Conservation (phyloP, 164 flowering plant genomes). For the Chloranthus sessilifolius region DNA sequence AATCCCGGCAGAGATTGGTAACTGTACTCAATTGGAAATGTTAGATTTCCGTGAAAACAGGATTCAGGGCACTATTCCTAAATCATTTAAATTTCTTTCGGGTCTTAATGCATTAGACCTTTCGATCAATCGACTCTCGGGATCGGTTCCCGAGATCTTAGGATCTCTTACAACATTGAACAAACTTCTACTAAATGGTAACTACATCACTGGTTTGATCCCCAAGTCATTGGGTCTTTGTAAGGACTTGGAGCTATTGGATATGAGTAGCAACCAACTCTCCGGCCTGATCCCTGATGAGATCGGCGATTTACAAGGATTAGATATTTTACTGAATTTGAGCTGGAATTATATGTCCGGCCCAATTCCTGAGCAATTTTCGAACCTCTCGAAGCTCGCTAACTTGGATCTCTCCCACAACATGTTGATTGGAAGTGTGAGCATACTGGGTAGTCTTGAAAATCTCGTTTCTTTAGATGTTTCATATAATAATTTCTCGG, state of each 20-base stretch:
- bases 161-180: conserved; percentile 45
- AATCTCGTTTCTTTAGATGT: conserved; percentile 56
- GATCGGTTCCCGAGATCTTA: conserved; percentile 36
- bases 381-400: conserved; percentile 47
- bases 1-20: conserved; percentile 45
- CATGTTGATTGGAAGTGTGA: conserved; percentile 37
- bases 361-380: conserved; percentile 37
- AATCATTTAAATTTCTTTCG: conserved; percentile 29
- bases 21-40: conserved; percentile 50
- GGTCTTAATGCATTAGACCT: conserved; percentile 47
- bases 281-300: conserved; percentile 44
- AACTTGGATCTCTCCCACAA: conserved; percentile 55
- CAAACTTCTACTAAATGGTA: conserved; percentile 42
- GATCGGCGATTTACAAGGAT: conserved; percentile 37
- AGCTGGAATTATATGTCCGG: conserved; percentile 50
- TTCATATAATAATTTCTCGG: conserved; percentile 55
- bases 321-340: conserved; percentile 50
- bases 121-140: conserved; percentile 41
- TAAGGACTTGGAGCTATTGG: conserved; percentile 46
- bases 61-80: conserved; percentile 44
- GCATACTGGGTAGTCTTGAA: conserved; percentile 34
- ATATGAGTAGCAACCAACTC: conserved; percentile 45
- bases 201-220: conserved; percentile 38
- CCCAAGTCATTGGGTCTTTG: conserved; percentile 49
- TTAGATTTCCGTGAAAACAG: conserved; percentile 44